phyloP scores from a whole-genome alignment of 2,329 filamentous ascomycete species.

The Penicillium sp. region DNA sequence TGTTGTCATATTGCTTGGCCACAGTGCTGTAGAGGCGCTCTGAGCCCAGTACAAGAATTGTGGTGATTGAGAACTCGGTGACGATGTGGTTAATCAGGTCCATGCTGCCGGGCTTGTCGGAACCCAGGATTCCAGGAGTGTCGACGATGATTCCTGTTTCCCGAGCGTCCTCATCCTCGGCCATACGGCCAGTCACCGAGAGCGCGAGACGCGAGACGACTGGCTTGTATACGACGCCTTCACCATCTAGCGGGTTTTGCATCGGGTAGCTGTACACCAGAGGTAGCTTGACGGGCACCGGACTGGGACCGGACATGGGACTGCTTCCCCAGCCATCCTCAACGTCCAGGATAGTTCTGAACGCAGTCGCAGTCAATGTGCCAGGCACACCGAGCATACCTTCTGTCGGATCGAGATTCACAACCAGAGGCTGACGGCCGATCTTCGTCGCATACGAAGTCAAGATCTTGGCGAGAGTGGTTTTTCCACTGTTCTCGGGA shows the following conservation, averaged over 20 bases:
- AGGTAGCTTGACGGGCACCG: slow-evolving; percentile 86
- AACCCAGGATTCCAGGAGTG: slow-evolving; percentile 69
- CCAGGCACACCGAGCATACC: slow-evolving; percentile 76
- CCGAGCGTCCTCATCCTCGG: slow-evolving; percentile 71
- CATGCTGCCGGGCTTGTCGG: slow-evolving; percentile 64
- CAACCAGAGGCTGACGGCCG: slow-evolving; percentile 73
- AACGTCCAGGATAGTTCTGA: slow-evolving; percentile 83
- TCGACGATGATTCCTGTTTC: slow-evolving; percentile 83
- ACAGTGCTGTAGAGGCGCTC: slow-evolving; percentile 75
- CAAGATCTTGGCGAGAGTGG: slow-evolving; percentile 73
- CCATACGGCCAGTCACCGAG: slow-evolving; percentile 73
- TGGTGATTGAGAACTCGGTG: slow-evolving; percentile 71
- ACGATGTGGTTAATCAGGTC: slow-evolving; percentile 81
- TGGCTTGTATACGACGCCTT: slow-evolving; percentile 70
- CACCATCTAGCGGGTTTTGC: slow-evolving; percentile 67
- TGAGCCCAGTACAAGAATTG: slow-evolving; percentile 80
- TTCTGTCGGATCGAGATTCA: slow-evolving; percentile 83
- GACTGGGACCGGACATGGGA: slow-evolving; percentile 85
- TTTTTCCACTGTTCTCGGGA: slow-evolving; percentile 78
- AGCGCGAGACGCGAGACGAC: slow-evolving; percentile 76
- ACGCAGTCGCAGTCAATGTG: slow-evolving; percentile 81
- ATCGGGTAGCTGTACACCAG: slow-evolving; percentile 87
- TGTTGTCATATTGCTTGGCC: slow-evolving; percentile 63
- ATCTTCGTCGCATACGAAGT: slow-evolving; percentile 76
- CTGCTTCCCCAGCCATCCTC: slow-evolving; percentile 88